These are phyloP conservation scores for Epithele typhae DNA, from an alignment of 768 basidiomycete species.

Conservation along the genomic window DNA sequence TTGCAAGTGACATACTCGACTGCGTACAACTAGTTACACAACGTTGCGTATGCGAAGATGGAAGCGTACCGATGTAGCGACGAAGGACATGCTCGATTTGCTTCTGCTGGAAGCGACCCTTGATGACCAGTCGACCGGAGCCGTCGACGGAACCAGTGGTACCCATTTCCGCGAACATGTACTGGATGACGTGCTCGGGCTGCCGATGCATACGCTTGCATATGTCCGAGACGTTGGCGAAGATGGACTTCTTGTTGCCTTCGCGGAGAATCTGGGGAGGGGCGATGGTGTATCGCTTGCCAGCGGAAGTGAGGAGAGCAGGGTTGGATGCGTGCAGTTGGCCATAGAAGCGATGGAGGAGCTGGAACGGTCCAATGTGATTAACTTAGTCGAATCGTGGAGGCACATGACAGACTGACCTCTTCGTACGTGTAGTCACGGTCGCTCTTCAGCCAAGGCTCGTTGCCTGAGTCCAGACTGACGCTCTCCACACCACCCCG, in stretches of 20 bases:
- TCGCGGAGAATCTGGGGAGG: slow-evolving; percentile 93
- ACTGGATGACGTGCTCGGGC: slow-evolving; percentile 97
- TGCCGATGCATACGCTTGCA: slow-evolving; percentile 98
- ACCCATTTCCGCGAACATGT: slow-evolving; percentile 97
- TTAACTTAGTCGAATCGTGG: neutral
- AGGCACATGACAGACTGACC: too few species aligned
- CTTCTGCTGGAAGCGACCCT: slow-evolving; percentile 97
- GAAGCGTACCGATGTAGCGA: slow-evolving; percentile 86
- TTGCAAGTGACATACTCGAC: slow-evolving; percentile 99
- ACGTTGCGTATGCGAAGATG: neutral
- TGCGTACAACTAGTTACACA: slow-evolving; percentile 25
- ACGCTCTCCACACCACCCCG: slow-evolving; percentile 46
- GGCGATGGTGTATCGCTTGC: slow-evolving; percentile 95
- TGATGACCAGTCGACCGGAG: slow-evolving; percentile 88
- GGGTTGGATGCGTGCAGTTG: slow-evolving; percentile 94
- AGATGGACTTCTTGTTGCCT: slow-evolving; percentile 96
- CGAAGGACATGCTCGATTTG: slow-evolving; percentile 96
- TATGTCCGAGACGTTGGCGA: slow-evolving; percentile 95
- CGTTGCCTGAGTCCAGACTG: slow-evolving; percentile 68
- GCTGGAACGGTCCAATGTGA: slow-evolving; percentile 42
- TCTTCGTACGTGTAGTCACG: slow-evolving; percentile 96
- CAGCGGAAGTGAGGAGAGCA: slow-evolving; percentile 74
- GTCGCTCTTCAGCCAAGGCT: slow-evolving; percentile 89
- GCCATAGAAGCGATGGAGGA: slow-evolving; percentile 88
- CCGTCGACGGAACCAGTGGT: slow-evolving; percentile 96